phyloP scores from a whole-genome alignment of 805 yeast species.

The Candida cerambycidarum region DNA sequence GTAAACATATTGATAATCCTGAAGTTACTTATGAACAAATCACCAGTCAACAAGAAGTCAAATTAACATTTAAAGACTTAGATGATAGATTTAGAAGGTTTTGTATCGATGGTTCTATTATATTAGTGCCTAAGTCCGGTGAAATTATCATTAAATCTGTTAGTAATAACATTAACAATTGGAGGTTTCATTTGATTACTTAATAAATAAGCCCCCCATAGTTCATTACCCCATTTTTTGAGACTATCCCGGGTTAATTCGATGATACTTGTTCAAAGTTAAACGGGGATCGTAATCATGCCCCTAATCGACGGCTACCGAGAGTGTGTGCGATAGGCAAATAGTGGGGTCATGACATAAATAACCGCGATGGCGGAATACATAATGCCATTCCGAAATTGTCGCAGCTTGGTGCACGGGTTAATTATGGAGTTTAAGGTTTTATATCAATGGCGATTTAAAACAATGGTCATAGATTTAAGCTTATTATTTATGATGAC shows the following conservation, averaged over 20 bases:
- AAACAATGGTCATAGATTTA: too few relatives aligned
- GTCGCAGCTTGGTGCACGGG: too few relatives aligned
- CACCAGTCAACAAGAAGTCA: conserved; percentile 24
- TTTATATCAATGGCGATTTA: too few relatives aligned
- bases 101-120: conserved; percentile 67
- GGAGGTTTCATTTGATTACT: conserved; percentile 6
- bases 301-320: too few relatives aligned
- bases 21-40: conserved; percentile 47
- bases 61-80: conserved; percentile 14
- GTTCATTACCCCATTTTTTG: not conserved
- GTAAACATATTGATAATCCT: conserved; percentile 50
- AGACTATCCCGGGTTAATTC: not conserved
- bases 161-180: conserved; percentile 5
- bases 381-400: too few relatives aligned
- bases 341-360: too few relatives aligned
- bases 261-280: too few relatives aligned
- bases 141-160: conserved; percentile 6
- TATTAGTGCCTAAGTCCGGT: conserved; percentile 26
- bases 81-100: conserved; percentile 37
- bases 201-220: not conserved
- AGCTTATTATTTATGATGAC: too few relatives aligned
- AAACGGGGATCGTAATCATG: too few relatives aligned
- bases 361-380: too few relatives aligned
- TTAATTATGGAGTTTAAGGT: too few relatives aligned
- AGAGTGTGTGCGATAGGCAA: too few relatives aligned